Conservation (phyloP, 148 eudicot genomes). For the Rhododendron williamsianum region DNA sequence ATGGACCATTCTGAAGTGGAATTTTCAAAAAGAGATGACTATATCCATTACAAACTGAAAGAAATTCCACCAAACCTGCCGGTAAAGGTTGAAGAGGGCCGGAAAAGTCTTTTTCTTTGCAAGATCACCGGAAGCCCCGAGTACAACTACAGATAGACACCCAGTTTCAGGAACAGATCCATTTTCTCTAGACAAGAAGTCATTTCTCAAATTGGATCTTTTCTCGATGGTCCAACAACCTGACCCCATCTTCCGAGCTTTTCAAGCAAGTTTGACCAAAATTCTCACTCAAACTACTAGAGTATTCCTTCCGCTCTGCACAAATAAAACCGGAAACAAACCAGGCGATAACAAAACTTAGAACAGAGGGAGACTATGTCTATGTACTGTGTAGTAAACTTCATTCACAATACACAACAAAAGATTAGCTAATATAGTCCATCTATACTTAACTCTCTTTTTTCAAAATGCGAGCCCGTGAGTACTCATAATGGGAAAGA, state of each 20-base stretch:
- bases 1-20: neutral
- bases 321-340: neutral
- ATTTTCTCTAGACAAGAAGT: conserved; percentile 29
- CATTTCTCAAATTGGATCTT: conserved; percentile 29
- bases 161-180: conserved; percentile 50
- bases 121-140: conserved; percentile 99
- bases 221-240: conserved; percentile 52
- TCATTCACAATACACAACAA: neutral
- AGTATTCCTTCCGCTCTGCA: neutral
- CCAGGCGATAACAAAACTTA: neutral
- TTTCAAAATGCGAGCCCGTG: neutral
- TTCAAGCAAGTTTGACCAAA: neutral
- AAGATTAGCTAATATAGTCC: neutral
- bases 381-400: neutral
- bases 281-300: neutral
- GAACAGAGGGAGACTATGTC: neutral
- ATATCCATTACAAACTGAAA: neutral
- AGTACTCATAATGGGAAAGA: neutral
- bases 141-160: conserved; percentile 69
- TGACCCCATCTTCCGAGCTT: conserved; percentile 33
- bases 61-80: conserved; percentile 47
- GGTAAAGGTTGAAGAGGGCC: conserved; percentile 81
- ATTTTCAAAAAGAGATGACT: neutral
- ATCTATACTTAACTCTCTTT: neutral
- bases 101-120: conserved; percentile 99